Conservation (phyloP, 179 eudicot genomes). For the Silene noctiflora region DNA sequence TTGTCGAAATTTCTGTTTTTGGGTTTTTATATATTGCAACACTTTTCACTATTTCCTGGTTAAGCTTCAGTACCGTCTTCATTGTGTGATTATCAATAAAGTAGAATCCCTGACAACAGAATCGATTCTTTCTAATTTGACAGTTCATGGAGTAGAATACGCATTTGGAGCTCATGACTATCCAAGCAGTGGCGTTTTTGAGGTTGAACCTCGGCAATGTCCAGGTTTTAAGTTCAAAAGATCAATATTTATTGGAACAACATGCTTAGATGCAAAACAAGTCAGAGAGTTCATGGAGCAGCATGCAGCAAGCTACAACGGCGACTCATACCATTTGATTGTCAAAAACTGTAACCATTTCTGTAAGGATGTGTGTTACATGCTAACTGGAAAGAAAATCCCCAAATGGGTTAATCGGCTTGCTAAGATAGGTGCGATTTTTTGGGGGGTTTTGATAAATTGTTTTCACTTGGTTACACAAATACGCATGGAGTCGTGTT, state of each 20-base stretch:
- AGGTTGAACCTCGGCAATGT: slow-evolving; percentile 94
- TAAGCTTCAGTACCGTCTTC: background rate
- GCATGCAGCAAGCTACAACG: slow-evolving; percentile 71
- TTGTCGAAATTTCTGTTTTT: too few relatives aligned
- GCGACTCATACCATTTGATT: slow-evolving; percentile 88
- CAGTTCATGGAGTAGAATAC: slow-evolving; percentile 93
- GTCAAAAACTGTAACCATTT: slow-evolving; percentile 94
- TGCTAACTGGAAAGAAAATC: slow-evolving; percentile 73
- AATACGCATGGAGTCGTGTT: too few relatives aligned
- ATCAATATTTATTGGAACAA: slow-evolving; percentile 77
- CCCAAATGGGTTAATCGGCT: slow-evolving; percentile 95
- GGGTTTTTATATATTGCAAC: too few relatives aligned
- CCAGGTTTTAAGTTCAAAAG: slow-evolving; percentile 92
- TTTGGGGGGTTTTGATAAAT: background rate
- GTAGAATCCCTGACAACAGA: background rate
- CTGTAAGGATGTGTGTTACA: slow-evolving; percentile 76
- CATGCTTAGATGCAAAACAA: slow-evolving; percentile 57
- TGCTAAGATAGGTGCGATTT: slow-evolving; percentile 65
- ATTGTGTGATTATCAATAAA: background rate
- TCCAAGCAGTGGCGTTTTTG: slow-evolving; percentile 92
- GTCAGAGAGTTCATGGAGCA: slow-evolving; percentile 87
- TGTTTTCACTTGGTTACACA: background rate
- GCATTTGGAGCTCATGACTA: slow-evolving; percentile 98
- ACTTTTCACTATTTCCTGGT: too few relatives aligned
- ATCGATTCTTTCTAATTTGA: slow-evolving; percentile 14